Percentiles rank a stretch among this genome's conserved stretches.
These are phyloP conservation scores for Sambucus nigra DNA, from an alignment of 129 eudicot species.

Conservation along the genomic window DNA sequence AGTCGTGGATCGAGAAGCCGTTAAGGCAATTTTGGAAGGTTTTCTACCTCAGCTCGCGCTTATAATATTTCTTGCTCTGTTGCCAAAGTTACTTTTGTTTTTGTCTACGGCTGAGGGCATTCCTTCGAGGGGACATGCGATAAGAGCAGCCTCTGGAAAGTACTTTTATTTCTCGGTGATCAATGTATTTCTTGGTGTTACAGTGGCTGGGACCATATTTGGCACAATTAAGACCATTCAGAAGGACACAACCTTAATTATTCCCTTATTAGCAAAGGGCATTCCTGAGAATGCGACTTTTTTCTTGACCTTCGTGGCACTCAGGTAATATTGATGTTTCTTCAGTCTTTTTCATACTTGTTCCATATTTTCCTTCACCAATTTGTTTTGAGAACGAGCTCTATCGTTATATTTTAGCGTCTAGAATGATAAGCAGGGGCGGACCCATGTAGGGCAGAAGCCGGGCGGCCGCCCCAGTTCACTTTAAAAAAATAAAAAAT, in stretches of 20 bases:
- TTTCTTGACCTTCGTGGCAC: slow-evolving; percentile 89
- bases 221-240: slow-evolving; percentile 35
- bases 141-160: slow-evolving; percentile 90
- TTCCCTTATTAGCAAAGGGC: slow-evolving; percentile 36
- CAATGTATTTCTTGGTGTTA: slow-evolving; percentile 91
- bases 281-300: slow-evolving; percentile 89
- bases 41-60: slow-evolving; percentile 88
- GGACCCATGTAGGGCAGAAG: background rate
- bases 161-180: slow-evolving; percentile 73
- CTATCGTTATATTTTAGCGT: background rate
- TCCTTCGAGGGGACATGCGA: slow-evolving; percentile 61
- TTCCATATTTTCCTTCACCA: background rate
- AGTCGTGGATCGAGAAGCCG: slow-evolving; percentile 19
- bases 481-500: too few species aligned
- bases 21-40: slow-evolving; percentile 67
- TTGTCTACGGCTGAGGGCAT: slow-evolving; percentile 81
- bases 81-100: slow-evolving; percentile 70
- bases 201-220: slow-evolving; percentile 64
- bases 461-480: too few species aligned
- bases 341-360: background rate
- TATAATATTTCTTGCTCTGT: slow-evolving; percentile 62
- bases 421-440: background rate
- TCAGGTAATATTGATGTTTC: slow-evolving; percentile 46
- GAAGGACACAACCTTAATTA: slow-evolving; percentile 33
- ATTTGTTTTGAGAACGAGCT: background rate